Conservation (phyloP, 108 stramenopile genomes). For the Skeletonema marinoi region DNA sequence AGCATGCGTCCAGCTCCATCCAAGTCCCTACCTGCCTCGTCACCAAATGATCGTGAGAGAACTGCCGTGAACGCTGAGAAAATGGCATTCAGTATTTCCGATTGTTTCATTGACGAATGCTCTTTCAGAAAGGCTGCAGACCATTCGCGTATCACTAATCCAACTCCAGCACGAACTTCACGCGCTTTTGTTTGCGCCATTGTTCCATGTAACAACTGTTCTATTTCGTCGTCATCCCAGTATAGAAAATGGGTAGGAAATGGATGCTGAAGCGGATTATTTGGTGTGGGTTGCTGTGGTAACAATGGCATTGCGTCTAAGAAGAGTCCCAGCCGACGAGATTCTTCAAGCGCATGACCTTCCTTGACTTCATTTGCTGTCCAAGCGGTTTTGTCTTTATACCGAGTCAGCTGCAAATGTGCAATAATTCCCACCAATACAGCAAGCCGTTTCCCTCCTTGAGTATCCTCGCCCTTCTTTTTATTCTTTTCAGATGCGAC, state of each 20-base stretch:
- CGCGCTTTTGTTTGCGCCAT: conserved; percentile 47
- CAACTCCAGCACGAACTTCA: conserved; percentile 37
- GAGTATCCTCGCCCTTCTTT: neutral
- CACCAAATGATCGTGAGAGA: conserved; percentile 43
- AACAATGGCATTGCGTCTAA: conserved; percentile 50
- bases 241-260: conserved; percentile 51
- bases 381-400: conserved; percentile 17
- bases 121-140: conserved; percentile 36
- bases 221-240: conserved; percentile 45
- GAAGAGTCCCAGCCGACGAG: conserved; percentile 29
- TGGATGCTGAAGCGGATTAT: conserved; percentile 20
- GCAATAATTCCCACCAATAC: conserved; percentile 37
- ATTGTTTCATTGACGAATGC: conserved; percentile 22
- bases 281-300: conserved; percentile 5
- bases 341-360: conserved; percentile 27
- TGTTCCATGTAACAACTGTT: conserved; percentile 34
- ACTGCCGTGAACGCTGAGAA: conserved; percentile 43
- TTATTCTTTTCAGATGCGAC: neutral
- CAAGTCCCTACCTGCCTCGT: conserved; percentile 36
- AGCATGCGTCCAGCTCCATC: conserved; percentile 43
- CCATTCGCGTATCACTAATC: conserved; percentile 42
- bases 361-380: neutral
- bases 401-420: conserved; percentile 44
- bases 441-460: conserved; percentile 35
- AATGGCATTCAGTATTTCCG: conserved; percentile 34